Base-by-base conservation (phyloP, 2,329 filamentous ascomycete genomes). In the Colletotrichum noveboracense region DNA sequence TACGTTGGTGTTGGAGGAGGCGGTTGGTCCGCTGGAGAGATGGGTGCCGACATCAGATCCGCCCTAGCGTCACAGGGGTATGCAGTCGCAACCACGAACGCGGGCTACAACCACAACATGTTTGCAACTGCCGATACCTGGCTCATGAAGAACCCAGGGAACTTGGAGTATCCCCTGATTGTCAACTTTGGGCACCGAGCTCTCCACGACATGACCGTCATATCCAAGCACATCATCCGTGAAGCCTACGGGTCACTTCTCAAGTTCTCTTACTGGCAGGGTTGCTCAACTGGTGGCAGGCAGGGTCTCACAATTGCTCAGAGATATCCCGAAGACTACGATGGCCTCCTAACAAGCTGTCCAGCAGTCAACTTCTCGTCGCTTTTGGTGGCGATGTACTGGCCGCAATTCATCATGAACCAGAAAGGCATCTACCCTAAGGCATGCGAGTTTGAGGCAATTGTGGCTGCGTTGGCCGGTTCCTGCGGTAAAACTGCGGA, bases 281-380 rank as follows among this genome's bases (percentile, higher is more conserved):
- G 91, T 9, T 93, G 91, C 79, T 92, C 90, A 0, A 88, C 90
- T 0, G 91, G 92, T 7, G 91, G 91, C 1, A 85, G 91, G 0
- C 90, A 93, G 83, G 91, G 90, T 5, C 82, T 91, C 32, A 89
- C 89, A 60, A 86, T 87, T 10, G 87, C 89, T 0, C 87, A 92
- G 78, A 79, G 83, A n/a, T 91, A 87, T 74, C 90, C 91, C 0
- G 84, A 87, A 0, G 90, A 92, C 76, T 92, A 91, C 71, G 90
- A 93, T 70, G 90, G 90, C 21, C 86, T 91, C 21, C 81, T 92
- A 3, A 89, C 88, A 5, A 88, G 88, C 3, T 80, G 81, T 26
- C 84, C 85, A 7, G 89, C 89, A 9, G 76, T 84, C 5, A 80
- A 83, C 71, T 70, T 73, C 16, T 52, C 74, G n/a, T 36, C 68